These are phyloP conservation scores for Mrakiaceae sp. DNA, from an alignment of 1,284 basidiomycete genomes.

Conservation along the genomic window DNA sequence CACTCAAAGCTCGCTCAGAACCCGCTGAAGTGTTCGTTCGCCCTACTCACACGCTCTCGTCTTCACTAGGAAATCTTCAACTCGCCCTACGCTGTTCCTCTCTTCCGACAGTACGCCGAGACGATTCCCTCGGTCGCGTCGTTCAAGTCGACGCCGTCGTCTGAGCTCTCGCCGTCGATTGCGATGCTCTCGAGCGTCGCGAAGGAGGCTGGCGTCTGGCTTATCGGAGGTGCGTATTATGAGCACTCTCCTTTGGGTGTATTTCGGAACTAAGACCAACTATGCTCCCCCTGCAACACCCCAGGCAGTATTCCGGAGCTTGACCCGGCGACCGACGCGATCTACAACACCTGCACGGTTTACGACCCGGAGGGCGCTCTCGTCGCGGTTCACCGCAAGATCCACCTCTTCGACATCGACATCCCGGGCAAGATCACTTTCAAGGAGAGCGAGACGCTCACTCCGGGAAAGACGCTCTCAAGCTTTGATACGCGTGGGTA, in stretches of 20 bases:
- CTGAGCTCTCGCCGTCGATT: conserved; percentile 54
- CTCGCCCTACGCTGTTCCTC: conserved; percentile 80
- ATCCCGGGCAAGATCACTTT: conserved; percentile 94
- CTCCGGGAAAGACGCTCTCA: conserved; percentile 63
- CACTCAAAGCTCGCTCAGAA: neutral
- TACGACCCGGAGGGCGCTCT: conserved; percentile 82
- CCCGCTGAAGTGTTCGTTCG: neutral
- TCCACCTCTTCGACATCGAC: conserved; percentile 97
- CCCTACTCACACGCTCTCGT: neutral
- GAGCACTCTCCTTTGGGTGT: neutral
- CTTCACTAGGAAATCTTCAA: conserved; percentile 83
- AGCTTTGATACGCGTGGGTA: conserved; percentile 73
- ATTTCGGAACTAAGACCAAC: neutral
- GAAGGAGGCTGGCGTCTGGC: conserved; percentile 67
- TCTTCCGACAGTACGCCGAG: conserved; percentile 79
- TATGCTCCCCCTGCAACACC: neutral
- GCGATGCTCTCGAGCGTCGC: conserved; percentile 72
- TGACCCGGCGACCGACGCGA: conserved; percentile 47
- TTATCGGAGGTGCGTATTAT: conserved; percentile 65
- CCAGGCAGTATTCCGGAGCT: conserved; percentile 81
- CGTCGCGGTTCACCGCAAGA: conserved; percentile 80
- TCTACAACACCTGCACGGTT: conserved; percentile 90
- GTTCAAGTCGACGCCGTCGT: conserved; percentile 46
- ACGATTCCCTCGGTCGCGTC: conserved; percentile 47
- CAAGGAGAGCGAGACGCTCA: conserved; percentile 94